These are phyloP conservation scores for Stachybotrys chartarum DNA, from an alignment of 2,329 filamentous ascomycete genomes.

Conservation along the genomic window DNA sequence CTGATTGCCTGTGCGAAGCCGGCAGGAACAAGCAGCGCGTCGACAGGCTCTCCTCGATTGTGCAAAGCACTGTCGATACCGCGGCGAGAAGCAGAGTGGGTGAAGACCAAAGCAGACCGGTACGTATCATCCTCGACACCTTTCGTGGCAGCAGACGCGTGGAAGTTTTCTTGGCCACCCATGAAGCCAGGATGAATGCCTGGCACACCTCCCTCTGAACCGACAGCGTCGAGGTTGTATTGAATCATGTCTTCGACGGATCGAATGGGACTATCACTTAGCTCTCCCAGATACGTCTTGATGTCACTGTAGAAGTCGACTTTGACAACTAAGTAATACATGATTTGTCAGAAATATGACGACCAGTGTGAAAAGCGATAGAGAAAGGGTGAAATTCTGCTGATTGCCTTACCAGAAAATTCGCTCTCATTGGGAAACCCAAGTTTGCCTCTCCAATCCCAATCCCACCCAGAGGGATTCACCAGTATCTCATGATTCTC, in stretches of 20 bases:
- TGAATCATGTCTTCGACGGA: constrained; percentile 59
- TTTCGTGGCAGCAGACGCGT: constrained; percentile 52
- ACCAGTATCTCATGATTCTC: constrained; percentile 55
- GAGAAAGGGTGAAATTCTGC: too few relatives aligned
- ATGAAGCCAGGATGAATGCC: constrained; percentile 54
- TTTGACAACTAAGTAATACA: constrained; percentile 36
- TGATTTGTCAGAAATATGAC: too few relatives aligned
- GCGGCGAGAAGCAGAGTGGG: constrained; percentile 48
- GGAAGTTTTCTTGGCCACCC: constrained; percentile 65
- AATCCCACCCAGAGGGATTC: constrained; percentile 64
- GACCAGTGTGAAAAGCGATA: too few relatives aligned
- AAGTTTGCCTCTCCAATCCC: constrained; percentile 57
- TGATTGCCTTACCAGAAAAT: constrained; percentile 46
- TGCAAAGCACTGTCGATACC: constrained; percentile 64
- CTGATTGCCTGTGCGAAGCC: constrained; percentile 62
- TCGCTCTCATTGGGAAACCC: constrained; percentile 66
- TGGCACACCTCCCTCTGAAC: constrained; percentile 59
- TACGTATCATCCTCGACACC: constrained; percentile 60
- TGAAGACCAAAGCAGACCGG: constrained; percentile 58
- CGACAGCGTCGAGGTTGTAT: constrained; percentile 57
- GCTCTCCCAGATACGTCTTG: constrained; percentile 52
- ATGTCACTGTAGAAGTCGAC: constrained; percentile 61
- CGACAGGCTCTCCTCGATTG: constrained; percentile 37
- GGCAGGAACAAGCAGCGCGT: constrained; percentile 60
- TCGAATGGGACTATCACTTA: constrained; percentile 53